Conservation (phyloP, 176 grass and related monocot genomes). For the Guadua angustifolia region DNA sequence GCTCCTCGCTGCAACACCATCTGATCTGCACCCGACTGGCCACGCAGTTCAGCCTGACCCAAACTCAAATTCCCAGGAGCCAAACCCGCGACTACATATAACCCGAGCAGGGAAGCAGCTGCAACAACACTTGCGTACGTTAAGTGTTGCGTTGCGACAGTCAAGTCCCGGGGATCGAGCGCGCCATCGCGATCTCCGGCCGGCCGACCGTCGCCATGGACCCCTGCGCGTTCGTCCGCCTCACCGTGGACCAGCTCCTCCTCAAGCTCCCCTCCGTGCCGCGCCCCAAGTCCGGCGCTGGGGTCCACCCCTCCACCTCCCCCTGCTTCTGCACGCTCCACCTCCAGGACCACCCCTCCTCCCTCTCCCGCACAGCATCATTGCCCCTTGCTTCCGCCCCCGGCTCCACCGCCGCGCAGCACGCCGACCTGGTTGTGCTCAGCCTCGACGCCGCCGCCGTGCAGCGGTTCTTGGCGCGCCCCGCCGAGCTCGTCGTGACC, state of each 20-base stretch:
- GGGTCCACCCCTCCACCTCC: slow-evolving; percentile 69
- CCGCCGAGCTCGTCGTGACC: slow-evolving; percentile 62
- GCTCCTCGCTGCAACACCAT: no score
- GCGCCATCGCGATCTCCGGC: not conserved
- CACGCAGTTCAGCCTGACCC: not conserved
- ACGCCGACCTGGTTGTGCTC: slow-evolving; percentile 59
- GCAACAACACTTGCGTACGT: slow-evolving; percentile 2
- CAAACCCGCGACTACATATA: slow-evolving; percentile 43
- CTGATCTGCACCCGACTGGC: not conserved
- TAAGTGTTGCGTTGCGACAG: not conserved
- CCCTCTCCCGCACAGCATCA: slow-evolving; percentile 52
- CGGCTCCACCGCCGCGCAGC: not conserved
- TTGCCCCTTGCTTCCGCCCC: slow-evolving; percentile 61
- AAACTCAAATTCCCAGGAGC: not conserved
- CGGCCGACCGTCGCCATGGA: slow-evolving; percentile 49
- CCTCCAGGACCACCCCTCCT: slow-evolving; percentile 60
- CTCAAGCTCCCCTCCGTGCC: slow-evolving; percentile 75
- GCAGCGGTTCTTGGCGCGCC: slow-evolving; percentile 52
- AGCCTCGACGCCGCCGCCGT: slow-evolving; percentile 72
- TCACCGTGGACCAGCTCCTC: slow-evolving; percentile 79
- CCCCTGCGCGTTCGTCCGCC: slow-evolving; percentile 88
- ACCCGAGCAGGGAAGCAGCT: not conserved
- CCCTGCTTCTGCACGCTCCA: slow-evolving; percentile 90
- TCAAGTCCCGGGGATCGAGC: not conserved
- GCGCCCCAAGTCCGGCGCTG: slow-evolving; percentile 51